Percentiles rank a stretch among this genome's conserved stretches.
Evolutionary conservation across 1,139 yeast species (phyloP).

Genomic region (Yarrowia galli): DNA sequence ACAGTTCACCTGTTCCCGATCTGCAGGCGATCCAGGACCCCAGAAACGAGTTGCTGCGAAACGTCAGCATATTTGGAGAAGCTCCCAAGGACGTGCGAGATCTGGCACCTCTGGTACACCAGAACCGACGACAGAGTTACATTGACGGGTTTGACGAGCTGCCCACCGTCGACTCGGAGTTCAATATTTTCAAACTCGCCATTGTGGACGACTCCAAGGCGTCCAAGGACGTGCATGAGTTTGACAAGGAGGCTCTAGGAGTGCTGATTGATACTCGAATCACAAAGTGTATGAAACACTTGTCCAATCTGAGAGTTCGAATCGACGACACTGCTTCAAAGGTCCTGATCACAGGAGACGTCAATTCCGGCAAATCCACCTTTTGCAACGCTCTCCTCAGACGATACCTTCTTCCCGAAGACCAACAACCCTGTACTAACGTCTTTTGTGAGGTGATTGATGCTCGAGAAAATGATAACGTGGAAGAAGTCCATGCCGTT

Average conservation of each 20-base stretch:
- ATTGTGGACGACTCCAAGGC: slow-evolving; percentile 59
- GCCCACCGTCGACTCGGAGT: slow-evolving; percentile 49
- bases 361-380: slow-evolving; percentile 95
- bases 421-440: slow-evolving; percentile 97
- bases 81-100: slow-evolving; percentile 1
- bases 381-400: slow-evolving; percentile 90
- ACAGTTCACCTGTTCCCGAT: slow-evolving; percentile 2
- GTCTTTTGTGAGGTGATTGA: slow-evolving; percentile 96
- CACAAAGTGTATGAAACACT: slow-evolving; percentile 66
- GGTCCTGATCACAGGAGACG: slow-evolving; percentile 95
- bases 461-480: slow-evolving; percentile 72
- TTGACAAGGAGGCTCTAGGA: slow-evolving; percentile 72
- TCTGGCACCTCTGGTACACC: background rate
- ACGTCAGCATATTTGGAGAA: slow-evolving; percentile 25
- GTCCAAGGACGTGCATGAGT: slow-evolving; percentile 48
- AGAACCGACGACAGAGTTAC: slow-evolving; percentile 39
- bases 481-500: slow-evolving; percentile 96
- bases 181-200: slow-evolving; percentile 69
- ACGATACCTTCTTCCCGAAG: slow-evolving; percentile 84
- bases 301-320: slow-evolving; percentile 77
- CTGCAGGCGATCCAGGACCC: slow-evolving; percentile 32
- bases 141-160: slow-evolving; percentile 43
- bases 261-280: slow-evolving; percentile 70
- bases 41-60: slow-evolving; percentile 20
- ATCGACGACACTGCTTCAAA: slow-evolving; percentile 92